Percentiles rank a stretch among this genome's conserved stretches.
Conservation (phyloP, 495 filamentous ascomycete species). For the Neurospora sublineolata region DNA sequence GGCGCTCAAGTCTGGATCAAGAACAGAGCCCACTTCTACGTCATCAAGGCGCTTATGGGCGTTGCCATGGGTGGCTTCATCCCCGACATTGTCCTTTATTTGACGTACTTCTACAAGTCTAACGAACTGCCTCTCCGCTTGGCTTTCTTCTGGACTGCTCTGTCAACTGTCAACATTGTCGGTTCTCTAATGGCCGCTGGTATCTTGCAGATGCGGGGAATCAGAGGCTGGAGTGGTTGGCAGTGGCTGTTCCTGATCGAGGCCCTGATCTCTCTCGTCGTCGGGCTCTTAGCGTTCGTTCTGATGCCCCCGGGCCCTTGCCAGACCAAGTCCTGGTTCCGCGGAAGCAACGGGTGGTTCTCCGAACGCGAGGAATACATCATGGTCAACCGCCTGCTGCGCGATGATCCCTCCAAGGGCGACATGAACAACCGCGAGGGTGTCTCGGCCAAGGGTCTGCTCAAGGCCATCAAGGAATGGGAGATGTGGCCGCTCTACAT, state of each 20-base stretch:
- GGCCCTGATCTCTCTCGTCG: constrained; percentile 39
- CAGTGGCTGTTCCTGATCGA: constrained; percentile 45
- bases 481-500: constrained; percentile 51
- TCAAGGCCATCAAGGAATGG: constrained; percentile 39
- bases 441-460: constrained; percentile 35
- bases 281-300: constrained; percentile 42
- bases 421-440: constrained; percentile 51
- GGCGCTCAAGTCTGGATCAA: constrained; percentile 30
- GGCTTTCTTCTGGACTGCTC: constrained; percentile 40
- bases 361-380: constrained; percentile 47
- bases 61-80: constrained; percentile 40
- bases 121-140: constrained; percentile 40
- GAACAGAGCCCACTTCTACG: constrained; percentile 27
- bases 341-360: constrained; percentile 50
- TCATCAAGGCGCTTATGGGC: constrained; percentile 34
- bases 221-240: constrained; percentile 39
- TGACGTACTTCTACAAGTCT: constrained; percentile 43
- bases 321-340: constrained; percentile 44
- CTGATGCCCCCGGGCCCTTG: constrained; percentile 41
- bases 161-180: constrained; percentile 34
- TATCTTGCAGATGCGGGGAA: constrained; percentile 39
- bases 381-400: constrained; percentile 49
- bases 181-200: constrained; percentile 40
- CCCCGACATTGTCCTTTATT: constrained; percentile 39
- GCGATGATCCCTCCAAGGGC: constrained; percentile 54